phyloP scores from a whole-genome alignment of 108 stramenopile genomes.

The Nitzschia palea region DNA sequence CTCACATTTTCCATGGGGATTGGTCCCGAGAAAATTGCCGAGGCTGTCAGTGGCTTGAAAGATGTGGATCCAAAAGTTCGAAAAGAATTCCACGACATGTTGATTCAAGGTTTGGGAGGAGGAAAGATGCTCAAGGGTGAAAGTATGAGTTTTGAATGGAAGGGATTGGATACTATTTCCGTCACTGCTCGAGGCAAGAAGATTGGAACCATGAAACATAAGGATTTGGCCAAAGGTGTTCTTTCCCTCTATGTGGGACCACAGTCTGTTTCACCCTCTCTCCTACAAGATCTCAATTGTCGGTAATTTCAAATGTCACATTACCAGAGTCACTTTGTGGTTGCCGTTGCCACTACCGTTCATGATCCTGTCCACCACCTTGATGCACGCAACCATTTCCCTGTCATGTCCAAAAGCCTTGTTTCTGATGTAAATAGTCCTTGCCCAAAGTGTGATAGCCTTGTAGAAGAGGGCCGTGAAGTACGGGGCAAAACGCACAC shows the following conservation, averaged over 20 bases:
- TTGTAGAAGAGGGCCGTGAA: too few relatives aligned
- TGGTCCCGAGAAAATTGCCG: conserved; percentile 39
- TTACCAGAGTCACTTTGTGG: too few relatives aligned
- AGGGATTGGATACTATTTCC: conserved; percentile 22
- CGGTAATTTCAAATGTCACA: too few relatives aligned
- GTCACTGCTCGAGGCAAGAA: conserved; percentile 24
- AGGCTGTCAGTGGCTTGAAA: conserved; percentile 17
- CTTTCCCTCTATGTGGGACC: conserved; percentile 21
- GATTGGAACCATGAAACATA: conserved; percentile 26
- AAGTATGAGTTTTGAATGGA: conserved; percentile 35
- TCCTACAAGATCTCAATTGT: conserved; percentile 17
- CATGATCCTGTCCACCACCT: too few relatives aligned
- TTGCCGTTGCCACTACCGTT: too few relatives aligned
- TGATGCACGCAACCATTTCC: too few relatives aligned
- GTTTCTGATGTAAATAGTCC: too few relatives aligned
- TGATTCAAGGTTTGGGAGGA: conserved; percentile 24
- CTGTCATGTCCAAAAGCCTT: too few relatives aligned
- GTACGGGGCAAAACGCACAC: too few relatives aligned
- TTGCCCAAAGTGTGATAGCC: too few relatives aligned
- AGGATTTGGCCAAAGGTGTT: conserved; percentile 15
- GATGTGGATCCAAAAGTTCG: not conserved
- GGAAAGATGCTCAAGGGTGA: conserved; percentile 39
- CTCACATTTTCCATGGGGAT: conserved; percentile 30
- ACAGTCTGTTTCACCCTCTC: conserved; percentile 9
- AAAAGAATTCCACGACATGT: conserved; percentile 23